Percentiles rank a stretch among this genome's conserved stretches.
phyloP scores from a whole-genome alignment of 2,329 filamentous ascomycete species.

The Aspergillus viridinutans region DNA sequence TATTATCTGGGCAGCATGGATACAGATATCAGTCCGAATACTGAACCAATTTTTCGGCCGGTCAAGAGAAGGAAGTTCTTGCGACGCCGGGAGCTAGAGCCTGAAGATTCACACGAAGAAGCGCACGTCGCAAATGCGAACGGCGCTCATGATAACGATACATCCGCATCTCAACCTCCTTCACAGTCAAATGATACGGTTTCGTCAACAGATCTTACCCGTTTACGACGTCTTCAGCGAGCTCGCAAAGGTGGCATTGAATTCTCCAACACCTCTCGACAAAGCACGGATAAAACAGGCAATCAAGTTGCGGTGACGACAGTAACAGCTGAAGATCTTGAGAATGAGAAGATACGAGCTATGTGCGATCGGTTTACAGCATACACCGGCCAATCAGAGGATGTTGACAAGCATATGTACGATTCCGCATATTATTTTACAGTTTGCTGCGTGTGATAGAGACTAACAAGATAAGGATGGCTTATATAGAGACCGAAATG shows the following conservation, averaged over 20 bases:
- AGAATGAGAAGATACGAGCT: slow-evolving; percentile 34
- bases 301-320: slow-evolving; percentile 15
- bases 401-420: slow-evolving; percentile 63
- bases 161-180: slow-evolving; percentile 8
- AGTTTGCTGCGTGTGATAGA: slow-evolving; percentile 15
- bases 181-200: slow-evolving; percentile 14
- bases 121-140: slow-evolving; percentile 8
- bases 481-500: slow-evolving; percentile 63
- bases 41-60: slow-evolving; percentile 43
- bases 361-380: slow-evolving; percentile 53
- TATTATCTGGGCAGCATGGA: slow-evolving; percentile 23
- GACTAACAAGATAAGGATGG: slow-evolving; percentile 62
- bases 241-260: slow-evolving; percentile 43
- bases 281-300: slow-evolving; percentile 11
- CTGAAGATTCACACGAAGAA: slow-evolving; percentile 16
- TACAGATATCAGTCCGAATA: slow-evolving; percentile 15
- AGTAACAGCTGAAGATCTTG: slow-evolving; percentile 27
- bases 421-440: slow-evolving; percentile 25
- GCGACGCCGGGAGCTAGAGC: slow-evolving; percentile 38
- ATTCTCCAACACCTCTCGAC: slow-evolving; percentile 37
- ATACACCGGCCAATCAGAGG: slow-evolving; percentile 55
- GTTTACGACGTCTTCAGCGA: slow-evolving; percentile 35
- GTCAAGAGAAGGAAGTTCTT: slow-evolving; percentile 50
- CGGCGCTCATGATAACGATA: slow-evolving; percentile 4
- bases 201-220: slow-evolving; percentile 31